Base-by-base conservation (phyloP, 2,329 filamentous ascomycete genomes). In the Fusarium sp. region DNA sequence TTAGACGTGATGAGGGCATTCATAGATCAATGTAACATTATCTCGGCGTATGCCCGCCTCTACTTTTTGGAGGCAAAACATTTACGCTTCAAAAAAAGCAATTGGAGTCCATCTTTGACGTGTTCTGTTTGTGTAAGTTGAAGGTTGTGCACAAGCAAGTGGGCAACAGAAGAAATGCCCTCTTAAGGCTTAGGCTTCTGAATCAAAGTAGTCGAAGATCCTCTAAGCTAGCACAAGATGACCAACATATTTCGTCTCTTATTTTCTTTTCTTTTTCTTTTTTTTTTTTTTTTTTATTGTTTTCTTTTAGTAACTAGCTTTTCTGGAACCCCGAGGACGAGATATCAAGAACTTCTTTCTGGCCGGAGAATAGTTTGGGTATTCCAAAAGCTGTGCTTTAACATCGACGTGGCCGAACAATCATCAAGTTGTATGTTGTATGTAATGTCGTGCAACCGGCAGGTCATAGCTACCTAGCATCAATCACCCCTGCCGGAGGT, bases 21-120 rank as follows among this genome's bases (percentile, higher is more conserved):
- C 66, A 73, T 74, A 75, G 72, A 75, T 63, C 48, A 75, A 69
- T 75, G 74, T 75, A 75, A 71, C 69, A 75, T 37, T 67, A 75
- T 74, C 58, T 65, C 53, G 62, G 31, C 55, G 42, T 54, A 58
- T 50, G 54, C 23, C 48, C 48, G 41, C 49, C 57, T 58, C 28
- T 16, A 10, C 13, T 51, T 59, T 37, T 44, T 25, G 14, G 34
- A 46, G 14, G 42, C 58, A 41, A 16, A n/a, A n/a, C 10, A 6
- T 45, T 50, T 26, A 48, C 43, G n/a, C 34, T 62, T 45, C 31
- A 43, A 37, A 18, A 37, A n/a, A 23, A 37, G 10, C 25, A n/a
- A 37, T 39, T 18, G 18, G 21, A 16, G 18, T 21, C 19, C 3
- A 18, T 28, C n/a, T n/a, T 30, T 28, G 14, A 21, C 18, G 16